Evolutionary conservation across 2,329 filamentous ascomycete species (phyloP).

Genomic region (Colletotrichum nymphaeae): DNA sequence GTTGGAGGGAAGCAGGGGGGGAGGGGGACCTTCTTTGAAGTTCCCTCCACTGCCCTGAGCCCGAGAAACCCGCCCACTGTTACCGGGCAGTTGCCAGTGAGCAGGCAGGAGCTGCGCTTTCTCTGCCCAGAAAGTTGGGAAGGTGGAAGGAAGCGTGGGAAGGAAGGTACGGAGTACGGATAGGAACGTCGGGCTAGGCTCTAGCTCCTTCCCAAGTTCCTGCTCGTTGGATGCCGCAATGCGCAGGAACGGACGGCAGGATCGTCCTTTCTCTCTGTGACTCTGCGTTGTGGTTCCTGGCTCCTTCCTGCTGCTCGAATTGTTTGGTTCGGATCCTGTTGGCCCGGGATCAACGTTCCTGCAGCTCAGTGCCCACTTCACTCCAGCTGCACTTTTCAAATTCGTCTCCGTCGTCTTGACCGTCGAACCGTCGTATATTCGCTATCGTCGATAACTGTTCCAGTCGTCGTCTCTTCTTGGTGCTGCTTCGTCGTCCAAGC

Average conservation of each 20-base stretch:
- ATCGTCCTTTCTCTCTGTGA: neutral
- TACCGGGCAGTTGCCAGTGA: too few species aligned
- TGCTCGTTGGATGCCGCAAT: neutral
- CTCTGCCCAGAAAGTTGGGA: neutral
- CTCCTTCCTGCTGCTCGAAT: neutral
- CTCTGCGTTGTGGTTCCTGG: neutral
- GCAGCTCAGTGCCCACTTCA: conserved; percentile 3
- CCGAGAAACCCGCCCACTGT: neutral
- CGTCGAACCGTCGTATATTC: neutral
- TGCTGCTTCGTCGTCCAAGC: neutral
- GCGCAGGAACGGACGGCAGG: neutral
- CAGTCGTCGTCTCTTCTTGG: neutral
- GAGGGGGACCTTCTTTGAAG: neutral
- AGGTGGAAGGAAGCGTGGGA: too few species aligned
- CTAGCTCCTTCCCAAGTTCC: neutral
- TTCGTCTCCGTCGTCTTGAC: neutral
- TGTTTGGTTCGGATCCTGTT: conserved; percentile 2
- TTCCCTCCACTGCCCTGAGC: neutral
- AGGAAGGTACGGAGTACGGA: too few species aligned
- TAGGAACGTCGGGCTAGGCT: neutral
- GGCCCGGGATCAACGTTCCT: neutral
- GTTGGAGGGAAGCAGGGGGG: conserved; percentile 6
- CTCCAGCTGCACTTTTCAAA: neutral
- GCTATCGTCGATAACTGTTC: neutral
- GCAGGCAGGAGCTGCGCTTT: neutral